Base-by-base conservation (phyloP, 2,329 filamentous ascomycete species). In the Zasmidium angulare region DNA sequence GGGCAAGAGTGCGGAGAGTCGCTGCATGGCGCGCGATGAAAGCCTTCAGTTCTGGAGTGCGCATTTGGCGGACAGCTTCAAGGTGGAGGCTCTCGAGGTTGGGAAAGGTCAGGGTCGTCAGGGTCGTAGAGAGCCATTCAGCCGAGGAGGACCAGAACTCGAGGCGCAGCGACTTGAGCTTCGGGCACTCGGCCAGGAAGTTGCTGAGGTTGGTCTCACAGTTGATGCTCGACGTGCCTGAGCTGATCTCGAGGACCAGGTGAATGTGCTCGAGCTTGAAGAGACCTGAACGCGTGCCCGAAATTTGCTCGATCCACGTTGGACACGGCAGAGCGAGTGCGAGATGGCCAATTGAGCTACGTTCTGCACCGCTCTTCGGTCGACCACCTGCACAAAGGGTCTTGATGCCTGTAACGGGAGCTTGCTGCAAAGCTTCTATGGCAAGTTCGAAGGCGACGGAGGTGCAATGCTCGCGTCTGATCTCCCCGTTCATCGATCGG, bases 11-110 rank as follows among this genome's bases (percentile, higher is more conserved):
- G 1, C 53, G 48, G 22, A 63, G 48, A 7, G 53, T 57, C 10
- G 51, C 26, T 14, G 50, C 53, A 46, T 62, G 60, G 22, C 56
- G 53, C 12, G 23, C 24, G 22, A 60, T 19, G 51, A 62, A 60
- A 4, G 24, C 22, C 3, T 31, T 21, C n/a, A 62, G 57, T 17
- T 50, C n/a, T 3, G 46, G 23, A 6, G 48, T 36, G 17, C 46
- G 29, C 24, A 62, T 50, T 7, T 56, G 24, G 21, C 51, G 56
- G 11, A 50, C 60, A 1, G 56, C 57, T 50, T 56, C 46, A 22
- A 62, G 29, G 2, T 40, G 24, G 11, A 62, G 17, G 1, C 40
- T 17, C 19, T 54, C 24, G 20, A 62, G 54, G 1, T 47, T 46
- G 3, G 57, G 57, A 2, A 62, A 40, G 50, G 43, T 53, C 22